Evolutionary conservation across 2,329 filamentous ascomycete genomes (phyloP), one percentile per base, ranked within the genome.

Genomic region (Penicillium hesseltinei): DNA sequence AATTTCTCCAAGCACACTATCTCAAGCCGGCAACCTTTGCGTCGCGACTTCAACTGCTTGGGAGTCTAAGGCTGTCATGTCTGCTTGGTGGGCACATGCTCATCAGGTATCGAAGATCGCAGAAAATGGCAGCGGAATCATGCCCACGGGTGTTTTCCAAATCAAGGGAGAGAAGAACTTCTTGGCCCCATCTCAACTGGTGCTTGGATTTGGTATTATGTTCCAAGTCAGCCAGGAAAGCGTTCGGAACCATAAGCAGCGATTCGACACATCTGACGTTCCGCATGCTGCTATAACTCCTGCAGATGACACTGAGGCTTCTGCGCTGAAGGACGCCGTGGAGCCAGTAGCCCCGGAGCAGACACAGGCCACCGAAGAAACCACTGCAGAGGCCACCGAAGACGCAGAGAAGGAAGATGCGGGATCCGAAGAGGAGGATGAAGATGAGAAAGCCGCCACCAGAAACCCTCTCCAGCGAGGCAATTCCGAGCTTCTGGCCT

Each of bases 61-160:
- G 94, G 94, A 97, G 59, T 93, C 90, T 1, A 99, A 99, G 74
- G 93, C 93, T 9, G 86, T 91, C 17, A 96, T 97, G 90, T 88
- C 90, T 19, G 92, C 93, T 9, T 99, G 91, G 88, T 99, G 94
- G 94, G 93, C 95, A 0, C 87, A 88, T 60, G 88, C 90, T 2
- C 88, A 93, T 53, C 92, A 97, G 72, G 91, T 99, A 0, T 91
- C 90, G 10, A 97, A 97, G 76, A 90, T 86, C 35, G 88, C 89
- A 0, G 82, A 87, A 0, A 86, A 84, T 0, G 93, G 93, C 25
- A 92, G 95, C 64, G 93, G 65, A n/a, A 64, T 90, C 66, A 76
- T 99, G 7, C 84, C 87, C 0, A 81, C 84, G 0, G 94, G 93
- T 19, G 85, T 85, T 61, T 97, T 99, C 72, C 85, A 88, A 74